These are phyloP conservation scores for Lyophyllum decastes DNA, from an alignment of 768 basidiomycete genomes.

Conservation along the genomic window DNA sequence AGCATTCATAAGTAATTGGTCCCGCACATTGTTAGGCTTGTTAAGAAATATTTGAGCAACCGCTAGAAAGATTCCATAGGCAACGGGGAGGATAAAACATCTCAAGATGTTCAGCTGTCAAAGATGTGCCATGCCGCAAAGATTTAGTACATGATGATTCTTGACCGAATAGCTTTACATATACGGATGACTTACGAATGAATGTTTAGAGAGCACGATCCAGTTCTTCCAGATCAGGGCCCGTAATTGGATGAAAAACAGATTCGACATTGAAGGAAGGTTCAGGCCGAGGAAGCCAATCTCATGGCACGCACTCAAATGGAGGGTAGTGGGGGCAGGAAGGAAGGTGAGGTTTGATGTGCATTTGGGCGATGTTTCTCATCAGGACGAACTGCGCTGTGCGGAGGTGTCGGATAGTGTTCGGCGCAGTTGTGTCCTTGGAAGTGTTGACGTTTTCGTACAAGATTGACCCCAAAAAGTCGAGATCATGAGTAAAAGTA, in stretches of 20 bases:
- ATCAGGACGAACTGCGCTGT: neutral
- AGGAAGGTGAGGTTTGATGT: neutral
- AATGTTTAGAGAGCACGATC: constrained; percentile 69
- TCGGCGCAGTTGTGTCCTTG: neutral
- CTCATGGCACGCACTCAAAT: neutral
- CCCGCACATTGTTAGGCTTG: constrained; percentile 61
- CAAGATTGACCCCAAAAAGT: neutral
- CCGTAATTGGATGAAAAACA: constrained; percentile 64
- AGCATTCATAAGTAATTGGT: neutral
- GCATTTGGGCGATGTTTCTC: neutral
- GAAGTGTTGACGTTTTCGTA: neutral
- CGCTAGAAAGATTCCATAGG: constrained; percentile 67
- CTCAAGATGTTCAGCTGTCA: constrained; percentile 57
- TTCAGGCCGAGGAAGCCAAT: neutral
- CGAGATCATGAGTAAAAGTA: neutral
- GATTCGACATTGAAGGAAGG: constrained; percentile 24
- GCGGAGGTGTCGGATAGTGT: neutral
- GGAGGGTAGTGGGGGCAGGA: neutral
- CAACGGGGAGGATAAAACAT: constrained; percentile 65
- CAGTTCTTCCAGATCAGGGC: constrained; percentile 74
- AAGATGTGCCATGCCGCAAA: neutral
- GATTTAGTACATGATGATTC: neutral
- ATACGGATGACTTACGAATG: constrained; percentile 47
- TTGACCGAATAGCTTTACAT: neutral
- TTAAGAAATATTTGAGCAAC: constrained; percentile 61